phyloP scores from a whole-genome alignment of 192 early-diverging fungal species.

The Paraglomus occultum region DNA sequence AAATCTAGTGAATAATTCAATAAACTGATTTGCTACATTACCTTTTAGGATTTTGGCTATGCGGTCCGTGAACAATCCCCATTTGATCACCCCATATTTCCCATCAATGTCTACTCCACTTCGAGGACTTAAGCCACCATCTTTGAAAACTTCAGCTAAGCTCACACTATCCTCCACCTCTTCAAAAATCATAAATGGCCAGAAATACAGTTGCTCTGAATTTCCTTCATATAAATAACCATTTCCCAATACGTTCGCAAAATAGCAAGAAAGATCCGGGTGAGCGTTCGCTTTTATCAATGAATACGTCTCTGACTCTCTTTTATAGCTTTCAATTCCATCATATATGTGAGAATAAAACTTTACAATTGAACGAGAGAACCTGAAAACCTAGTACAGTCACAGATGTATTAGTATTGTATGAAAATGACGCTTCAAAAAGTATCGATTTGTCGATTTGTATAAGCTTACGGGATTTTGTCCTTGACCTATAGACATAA shows the following conservation, averaged over 20 bases:
- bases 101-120: neutral
- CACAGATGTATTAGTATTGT: neutral
- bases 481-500: neutral
- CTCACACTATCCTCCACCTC: neutral
- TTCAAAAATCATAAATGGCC: conserved; percentile 38
- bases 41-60: conserved; percentile 1
- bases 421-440: neutral
- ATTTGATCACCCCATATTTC: too few species aligned
- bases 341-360: conserved; percentile 39
- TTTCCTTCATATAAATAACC: conserved; percentile 29
- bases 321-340: conserved; percentile 22
- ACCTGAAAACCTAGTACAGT: conserved; percentile 33
- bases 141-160: neutral
- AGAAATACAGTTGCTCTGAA: conserved; percentile 25
- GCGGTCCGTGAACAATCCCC: neutral
- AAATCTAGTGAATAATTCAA: neutral
- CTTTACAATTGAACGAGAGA: conserved; percentile 31
- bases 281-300: neutral
- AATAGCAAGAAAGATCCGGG: neutral
- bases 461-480: conserved; percentile 17
- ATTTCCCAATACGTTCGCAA: conserved; percentile 32
- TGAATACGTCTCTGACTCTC: conserved; percentile 31
- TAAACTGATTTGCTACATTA: neutral
- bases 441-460: neutral
- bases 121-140: neutral